Percentiles rank a stretch among this genome's conserved stretches.
phyloP scores from a whole-genome alignment of 345 rosid species.

The Pistacia integerrima region DNA sequence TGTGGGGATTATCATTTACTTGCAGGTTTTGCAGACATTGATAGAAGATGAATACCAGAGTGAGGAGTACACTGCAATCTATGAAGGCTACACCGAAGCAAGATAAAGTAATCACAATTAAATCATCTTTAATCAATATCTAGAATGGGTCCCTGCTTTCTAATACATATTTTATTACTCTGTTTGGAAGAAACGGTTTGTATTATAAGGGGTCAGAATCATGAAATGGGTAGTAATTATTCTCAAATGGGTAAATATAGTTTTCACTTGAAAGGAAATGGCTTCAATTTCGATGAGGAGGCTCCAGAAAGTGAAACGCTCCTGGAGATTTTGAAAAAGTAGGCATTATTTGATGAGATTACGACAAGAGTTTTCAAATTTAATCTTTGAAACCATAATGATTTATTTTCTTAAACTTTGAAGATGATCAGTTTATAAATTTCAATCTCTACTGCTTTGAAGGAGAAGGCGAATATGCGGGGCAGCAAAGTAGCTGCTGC shows the following conservation, averaged over 20 bases:
- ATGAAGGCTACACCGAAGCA: conserved; percentile 36
- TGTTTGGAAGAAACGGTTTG: conserved; percentile 29
- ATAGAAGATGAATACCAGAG: conserved; percentile 40
- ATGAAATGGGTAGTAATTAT: conserved; percentile 1
- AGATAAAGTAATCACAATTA: conserved; percentile 41
- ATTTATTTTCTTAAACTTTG: neutral
- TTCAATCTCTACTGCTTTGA: conserved; percentile 17
- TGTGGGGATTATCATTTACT: conserved; percentile 3
- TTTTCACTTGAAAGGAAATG: conserved; percentile 21
- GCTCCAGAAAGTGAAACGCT: conserved; percentile 31
- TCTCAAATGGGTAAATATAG: neutral
- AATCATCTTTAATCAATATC: conserved; percentile 25
- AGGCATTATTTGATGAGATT: conserved; percentile 19
- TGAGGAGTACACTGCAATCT: conserved; percentile 31
- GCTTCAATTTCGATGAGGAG: conserved; percentile 32
- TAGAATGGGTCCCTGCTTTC: conserved; percentile 23
- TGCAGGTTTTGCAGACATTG: conserved; percentile 18
- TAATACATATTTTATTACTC: neutral
- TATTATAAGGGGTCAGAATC: conserved; percentile 12
- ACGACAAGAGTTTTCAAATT: conserved; percentile 17
- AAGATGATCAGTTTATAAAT: conserved; percentile 10
- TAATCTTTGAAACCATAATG: neutral
- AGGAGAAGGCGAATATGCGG: conserved; percentile 48
- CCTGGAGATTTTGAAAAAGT: conserved; percentile 19
- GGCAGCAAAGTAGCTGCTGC: conserved; percentile 37